phyloP scores from a whole-genome alignment of 768 basidiomycete genomes.

The Suillus placidus region DNA sequence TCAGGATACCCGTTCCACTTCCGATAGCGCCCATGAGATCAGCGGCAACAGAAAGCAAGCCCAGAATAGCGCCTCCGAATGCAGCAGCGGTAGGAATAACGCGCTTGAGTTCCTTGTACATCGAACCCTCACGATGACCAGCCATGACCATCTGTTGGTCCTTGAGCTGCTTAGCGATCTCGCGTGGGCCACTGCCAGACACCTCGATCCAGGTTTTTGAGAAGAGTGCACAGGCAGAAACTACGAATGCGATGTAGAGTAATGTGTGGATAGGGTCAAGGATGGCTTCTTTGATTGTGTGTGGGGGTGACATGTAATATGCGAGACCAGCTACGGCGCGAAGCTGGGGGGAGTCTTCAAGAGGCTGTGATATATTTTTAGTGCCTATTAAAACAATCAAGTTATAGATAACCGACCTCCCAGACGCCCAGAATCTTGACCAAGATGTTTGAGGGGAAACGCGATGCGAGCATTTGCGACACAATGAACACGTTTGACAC shows the following conservation, averaged over 20 bases:
- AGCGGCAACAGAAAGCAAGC: conserved; percentile 85
- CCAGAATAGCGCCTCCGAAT: conserved; percentile 96
- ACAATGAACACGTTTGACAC: conserved; percentile 95
- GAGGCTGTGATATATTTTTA: conserved; percentile 57
- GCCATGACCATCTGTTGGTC: conserved; percentile 97
- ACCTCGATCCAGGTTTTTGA: conserved; percentile 99
- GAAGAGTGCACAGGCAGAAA: conserved; percentile 94
- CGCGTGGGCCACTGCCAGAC: conserved; percentile 92
- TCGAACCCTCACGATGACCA: conserved; percentile 92
- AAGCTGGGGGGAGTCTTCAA: conserved; percentile 93
- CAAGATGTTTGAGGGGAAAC: conserved; percentile 91
- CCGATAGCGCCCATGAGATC: conserved; percentile 97
- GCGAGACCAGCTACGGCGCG: conserved; percentile 87
- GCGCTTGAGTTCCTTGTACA: conserved; percentile 99
- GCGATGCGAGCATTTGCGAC: conserved; percentile 89
- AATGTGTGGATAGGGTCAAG: conserved; percentile 93
- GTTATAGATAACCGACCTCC: conserved; percentile 67
- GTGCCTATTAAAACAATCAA: not conserved
- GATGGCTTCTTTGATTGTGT: conserved; percentile 84
- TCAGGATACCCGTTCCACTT: conserved; percentile 93
- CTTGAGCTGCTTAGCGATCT: conserved; percentile 97
- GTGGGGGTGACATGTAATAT: conserved; percentile 99
- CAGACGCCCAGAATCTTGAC: conserved; percentile 93
- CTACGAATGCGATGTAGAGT: conserved; percentile 90
- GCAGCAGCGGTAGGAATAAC: conserved; percentile 98